These are phyloP conservation scores for Xerocomus spinulosus DNA, from an alignment of 768 basidiomycete species.

Conservation along the genomic window DNA sequence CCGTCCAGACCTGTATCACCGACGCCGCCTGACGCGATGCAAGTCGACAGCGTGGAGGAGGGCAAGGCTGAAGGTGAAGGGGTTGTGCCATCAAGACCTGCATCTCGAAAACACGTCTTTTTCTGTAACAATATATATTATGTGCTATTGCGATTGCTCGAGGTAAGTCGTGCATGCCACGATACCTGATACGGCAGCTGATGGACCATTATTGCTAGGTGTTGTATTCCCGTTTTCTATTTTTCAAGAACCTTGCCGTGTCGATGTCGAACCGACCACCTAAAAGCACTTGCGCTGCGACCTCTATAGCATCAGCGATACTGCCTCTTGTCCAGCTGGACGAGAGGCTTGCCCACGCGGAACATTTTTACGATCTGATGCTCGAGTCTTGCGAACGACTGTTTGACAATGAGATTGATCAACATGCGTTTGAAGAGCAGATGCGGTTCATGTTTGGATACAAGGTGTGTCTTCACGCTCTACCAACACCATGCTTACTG, in stretches of 20 bases:
- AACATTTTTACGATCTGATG: conserved; percentile 76
- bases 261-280: conserved; percentile 35
- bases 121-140: conserved; percentile 91
- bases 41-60: conserved; percentile 29
- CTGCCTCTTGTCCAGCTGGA: conserved; percentile 28
- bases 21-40: conserved; percentile 42
- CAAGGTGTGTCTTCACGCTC: conserved; percentile 42
- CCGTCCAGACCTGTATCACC: conserved; percentile 64
- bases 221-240: conserved; percentile 72
- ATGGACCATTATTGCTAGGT: conserved; percentile 44
- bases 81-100: conserved; percentile 23
- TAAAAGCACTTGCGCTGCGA: conserved; percentile 6
- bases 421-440: conserved; percentile 83
- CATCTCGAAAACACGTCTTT: conserved; percentile 56
- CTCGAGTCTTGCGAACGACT: conserved; percentile 85
- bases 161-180: conserved; percentile 50
- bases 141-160: conserved; percentile 74
- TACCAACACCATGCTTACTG: background rate
- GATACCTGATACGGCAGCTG: background rate
- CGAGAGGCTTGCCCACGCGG: conserved; percentile 42
- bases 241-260: conserved; percentile 69
- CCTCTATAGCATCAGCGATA: conserved; percentile 27
- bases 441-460: conserved; percentile 85
- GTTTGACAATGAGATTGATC: conserved; percentile 91
- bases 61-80: conserved; percentile 15